phyloP scores from a whole-genome alignment of 805 yeast species.

The Schwanniomyces vanrijiae region DNA sequence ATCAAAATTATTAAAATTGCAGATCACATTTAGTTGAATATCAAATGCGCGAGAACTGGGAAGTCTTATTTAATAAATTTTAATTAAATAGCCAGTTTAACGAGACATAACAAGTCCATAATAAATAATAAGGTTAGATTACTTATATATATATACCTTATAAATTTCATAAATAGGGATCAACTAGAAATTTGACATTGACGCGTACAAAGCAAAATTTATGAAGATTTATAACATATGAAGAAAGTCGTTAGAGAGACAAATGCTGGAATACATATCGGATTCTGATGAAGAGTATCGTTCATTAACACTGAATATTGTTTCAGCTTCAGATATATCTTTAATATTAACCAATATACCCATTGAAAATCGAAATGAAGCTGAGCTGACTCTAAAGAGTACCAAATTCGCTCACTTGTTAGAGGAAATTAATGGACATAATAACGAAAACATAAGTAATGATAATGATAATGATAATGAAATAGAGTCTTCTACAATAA shows the following conservation, averaged over 20 bases:
- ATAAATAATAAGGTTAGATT: too few species aligned
- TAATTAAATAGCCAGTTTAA: too few species aligned
- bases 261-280: conserved; percentile 18
- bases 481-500: not conserved
- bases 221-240: not conserved
- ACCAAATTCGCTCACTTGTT: conserved; percentile 6
- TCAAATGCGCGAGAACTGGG: too few species aligned
- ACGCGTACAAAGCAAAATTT: not conserved
- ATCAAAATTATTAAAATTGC: too few species aligned
- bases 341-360: conserved; percentile 5
- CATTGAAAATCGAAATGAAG: not conserved
- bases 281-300: conserved; percentile 29
- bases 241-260: not conserved
- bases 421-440: not conserved
- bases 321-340: conserved; percentile 11
- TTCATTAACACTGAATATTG: conserved; percentile 3
- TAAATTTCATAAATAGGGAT: not conserved
- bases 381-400: conserved; percentile 3
- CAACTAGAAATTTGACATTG: not conserved
- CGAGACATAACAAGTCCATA: too few species aligned
- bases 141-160: too few species aligned
- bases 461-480: not conserved
- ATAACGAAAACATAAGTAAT: not conserved
- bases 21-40: too few species aligned
- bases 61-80: too few species aligned